Evolutionary conservation across 176 grass and related monocot genomes (phyloP), one percentile per base, ranked within the genome.

Genomic region (Panicum miliaceum): DNA sequence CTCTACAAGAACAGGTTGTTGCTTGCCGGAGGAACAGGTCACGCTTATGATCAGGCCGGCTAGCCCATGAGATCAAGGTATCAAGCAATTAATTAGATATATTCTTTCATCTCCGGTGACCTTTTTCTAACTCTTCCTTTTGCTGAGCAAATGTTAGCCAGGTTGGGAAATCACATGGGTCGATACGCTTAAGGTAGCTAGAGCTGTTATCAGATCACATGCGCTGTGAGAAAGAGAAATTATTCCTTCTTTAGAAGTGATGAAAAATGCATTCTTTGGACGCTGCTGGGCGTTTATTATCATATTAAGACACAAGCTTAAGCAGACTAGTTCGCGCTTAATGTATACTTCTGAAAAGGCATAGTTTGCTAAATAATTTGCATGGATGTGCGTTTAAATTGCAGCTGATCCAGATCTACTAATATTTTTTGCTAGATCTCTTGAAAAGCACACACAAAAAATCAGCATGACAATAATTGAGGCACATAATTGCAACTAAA

Each of bases 1-100:
- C 89, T 90, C 84, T 53, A 75, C 85, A 76, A 87, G 69, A 84
- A 84, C 89, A 84, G 85, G 85, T 87, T 87, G 89, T 87, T 90
- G 85, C 81, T 87, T 87, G 68, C 81, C 47, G 42, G 75, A 90
- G 81, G 89, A 87, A 90, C 84, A 90, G 61, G 84, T 87, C 84
- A 80, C 81, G 59, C 69, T 68, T 83, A 78, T 73, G 71, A 73
- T 73, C 48, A 53, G 73, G 66, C 56, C 15, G 29, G 68, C n/a
- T 13, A 78, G 16, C 53, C 84, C 74, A 83, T 48, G 77, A 63
- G 88, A 86, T 64, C 65, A 59, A 83, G 19, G 10, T 61, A 71
- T 89, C 66, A 34, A 63, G 18, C 47, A 68, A 81, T 65, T 47
- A 51, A 67, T 38, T 25, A 15, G 6, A 52, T 73, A 18, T 18